phyloP scores from a whole-genome alignment of 192 early-diverging fungal species.

The Mortierella alpina region DNA sequence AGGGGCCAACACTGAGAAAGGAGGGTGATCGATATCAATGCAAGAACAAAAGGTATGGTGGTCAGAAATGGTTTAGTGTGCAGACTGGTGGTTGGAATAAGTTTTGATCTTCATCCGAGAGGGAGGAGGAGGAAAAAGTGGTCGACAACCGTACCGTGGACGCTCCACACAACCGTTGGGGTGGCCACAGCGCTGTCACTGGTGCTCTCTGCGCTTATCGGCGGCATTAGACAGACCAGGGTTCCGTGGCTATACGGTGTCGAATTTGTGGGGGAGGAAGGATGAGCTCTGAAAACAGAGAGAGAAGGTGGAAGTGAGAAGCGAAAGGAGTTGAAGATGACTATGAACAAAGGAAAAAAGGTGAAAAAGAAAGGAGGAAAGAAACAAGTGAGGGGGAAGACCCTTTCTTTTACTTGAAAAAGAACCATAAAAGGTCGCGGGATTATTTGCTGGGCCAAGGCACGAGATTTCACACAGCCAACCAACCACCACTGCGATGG shows the following conservation, averaged over 20 bases:
- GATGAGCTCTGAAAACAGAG: not conserved
- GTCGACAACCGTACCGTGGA: constrained; percentile 20
- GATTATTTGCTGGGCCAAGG: not conserved
- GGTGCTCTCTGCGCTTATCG: not conserved
- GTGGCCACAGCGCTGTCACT: not conserved
- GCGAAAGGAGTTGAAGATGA: not conserved
- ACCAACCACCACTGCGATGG: too few relatives aligned
- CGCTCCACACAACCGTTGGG: constrained; percentile 25
- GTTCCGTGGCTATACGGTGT: too few relatives aligned
- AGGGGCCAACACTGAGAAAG: constrained; percentile 18
- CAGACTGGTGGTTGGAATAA: not conserved
- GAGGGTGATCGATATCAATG: not conserved
- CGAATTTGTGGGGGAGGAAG: not conserved
- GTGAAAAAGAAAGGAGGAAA: not conserved
- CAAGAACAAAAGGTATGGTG: not conserved
- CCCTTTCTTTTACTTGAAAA: too few relatives aligned
- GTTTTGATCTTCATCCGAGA: not conserved
- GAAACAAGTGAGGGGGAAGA: not conserved
- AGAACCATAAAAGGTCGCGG: not conserved
- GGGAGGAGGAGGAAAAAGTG: too few relatives aligned
- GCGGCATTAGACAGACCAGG: not conserved
- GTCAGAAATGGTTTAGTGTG: not conserved
- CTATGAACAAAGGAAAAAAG: not conserved
- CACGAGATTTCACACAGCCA: too few relatives aligned
- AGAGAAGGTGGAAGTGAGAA: not conserved